Evolutionary conservation across 2,329 filamentous ascomycete genomes (phyloP), one percentile per base, ranked within the genome.

Genomic region (Aspergillus udagawae): DNA sequence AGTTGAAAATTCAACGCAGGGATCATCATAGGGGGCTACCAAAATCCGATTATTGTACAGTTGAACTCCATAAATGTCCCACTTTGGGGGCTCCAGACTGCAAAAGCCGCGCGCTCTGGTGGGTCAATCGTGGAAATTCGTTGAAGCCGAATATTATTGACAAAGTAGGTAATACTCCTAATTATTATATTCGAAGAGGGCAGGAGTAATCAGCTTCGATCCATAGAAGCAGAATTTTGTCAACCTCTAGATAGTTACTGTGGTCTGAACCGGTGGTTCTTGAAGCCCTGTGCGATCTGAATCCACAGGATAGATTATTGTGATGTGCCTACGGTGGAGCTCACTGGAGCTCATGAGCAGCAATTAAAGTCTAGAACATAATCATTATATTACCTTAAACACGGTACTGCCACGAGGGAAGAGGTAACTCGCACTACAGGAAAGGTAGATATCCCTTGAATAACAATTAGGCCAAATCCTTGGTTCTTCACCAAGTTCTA

Each of bases 1-100:
- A 38, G 6, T 7, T 38, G 32, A 47, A 45, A 54, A 49, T 32
- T 28, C 48, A 41, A 60, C 55, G 59, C 58, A 65, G 59, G 62
- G 63, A 65, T 64, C 60, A 57, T 57, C 51, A 65, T 61, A 61
- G 59, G 59, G 55, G 51, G 32, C 14, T 38, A 17, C 14, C 7
- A 17, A 38, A 17, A 38, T 3, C 32, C 32, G 32, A 27, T 14
- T 52, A 28, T 29, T 51, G 51, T 48, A 32, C 12, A 32, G 4
- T 29, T 29, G 28, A 29, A 56, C 52, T 57, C 59, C 59, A 63
- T 59, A 14, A 1, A 47, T 27, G 44, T 47, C 44, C 44, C 44
- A 47, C 44, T 47, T 47, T 25, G 44, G 32, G 44, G 3, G 23
- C 41, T 44, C 20, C 41, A 44, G 41, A 20, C 41, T 44, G 9